Evolutionary conservation across 495 filamentous ascomycete genomes (phyloP), one percentile per base, ranked within the genome.

Genomic region (Penicillium taxi): DNA sequence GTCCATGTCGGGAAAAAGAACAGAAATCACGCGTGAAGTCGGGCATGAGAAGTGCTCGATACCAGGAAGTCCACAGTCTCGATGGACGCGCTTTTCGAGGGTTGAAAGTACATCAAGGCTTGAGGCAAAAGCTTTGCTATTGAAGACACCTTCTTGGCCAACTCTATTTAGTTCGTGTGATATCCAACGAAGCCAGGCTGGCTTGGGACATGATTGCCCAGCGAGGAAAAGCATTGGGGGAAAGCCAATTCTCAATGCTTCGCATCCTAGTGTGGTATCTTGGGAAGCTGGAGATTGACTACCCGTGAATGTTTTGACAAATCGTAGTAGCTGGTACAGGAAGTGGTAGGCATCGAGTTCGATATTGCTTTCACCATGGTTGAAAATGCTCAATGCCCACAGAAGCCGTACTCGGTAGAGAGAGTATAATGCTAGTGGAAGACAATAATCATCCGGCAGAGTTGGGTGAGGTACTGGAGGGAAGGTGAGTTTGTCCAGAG

Each of bases 161-260:
- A 28, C 6, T 9, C 26, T 24, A 7, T 17, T 29, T 1, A 42
- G 20, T 32, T 42, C 31, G 2, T 32, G 20, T 5, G 23, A 28
- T 17, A 42, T 42, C 39, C 39, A 42, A 2, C 32, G 31, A 23
- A 42, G 32, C 39, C 39, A 42, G 6, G 24, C 8, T 18, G 39
- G 31, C 6, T 20, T 35, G 5, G 39, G 31, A 19, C 39, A 42
- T 16, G 22, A 42, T 11, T 35, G 39, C 11, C 32, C 39, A 3
- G 32, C 32, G 11, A 42, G 32, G 13, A 35, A 42, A 11, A 42
- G 39, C 15, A 42, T 30, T 0, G 39, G 39, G 9, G 39, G 29
- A 23, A 42, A 12, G 6, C 39, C 32, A n/a, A 35, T 17, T 30
- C 30, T 35, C 8, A 42, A 13, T 7, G 32, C 24, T 21, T 42